phyloP scores from a whole-genome alignment of 1,284 basidiomycete genomes.

The Ustilago curta region DNA sequence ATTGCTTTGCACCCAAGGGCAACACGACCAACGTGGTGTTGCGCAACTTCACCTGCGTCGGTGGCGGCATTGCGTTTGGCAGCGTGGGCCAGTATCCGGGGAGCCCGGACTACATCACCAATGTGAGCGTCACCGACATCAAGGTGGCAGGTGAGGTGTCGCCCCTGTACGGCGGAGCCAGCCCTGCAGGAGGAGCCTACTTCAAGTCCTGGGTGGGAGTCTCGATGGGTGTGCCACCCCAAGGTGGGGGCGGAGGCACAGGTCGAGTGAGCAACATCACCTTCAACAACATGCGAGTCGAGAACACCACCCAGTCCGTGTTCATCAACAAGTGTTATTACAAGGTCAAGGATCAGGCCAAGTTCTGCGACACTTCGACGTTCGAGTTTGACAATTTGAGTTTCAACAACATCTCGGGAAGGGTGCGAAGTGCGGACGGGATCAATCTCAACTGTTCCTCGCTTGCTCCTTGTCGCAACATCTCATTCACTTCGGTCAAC shows the following conservation, averaged over 20 bases:
- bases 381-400: conserved; percentile 14
- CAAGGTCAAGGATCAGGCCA: conserved; percentile 19
- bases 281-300: conserved; percentile 5
- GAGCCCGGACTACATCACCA: conserved; percentile 12
- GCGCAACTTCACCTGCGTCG: conserved; percentile 9
- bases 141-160: conserved; percentile 4
- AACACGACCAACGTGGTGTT: conserved; percentile 10
- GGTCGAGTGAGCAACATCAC: conserved; percentile 8
- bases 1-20: conserved; percentile 11
- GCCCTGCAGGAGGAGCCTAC: conserved; percentile 3
- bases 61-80: conserved; percentile 12
- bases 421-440: conserved; percentile 9
- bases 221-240: conserved; percentile 5
- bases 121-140: conserved; percentile 12
- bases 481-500: conserved; percentile 10
- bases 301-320: conserved; percentile 12
- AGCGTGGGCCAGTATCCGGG: conserved; percentile 8
- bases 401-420: conserved; percentile 17
- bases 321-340: conserved; percentile 21
- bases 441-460: conserved; percentile 19
- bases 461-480: conserved; percentile 8
- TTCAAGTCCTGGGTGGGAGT: conserved; percentile 11
- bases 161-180: conserved; percentile 5
- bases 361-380: conserved; percentile 20
- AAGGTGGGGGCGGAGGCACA: conserved; percentile 9